phyloP scores from a whole-genome alignment of 2,329 filamentous ascomycete genomes.

The Didymella keratinophila region DNA sequence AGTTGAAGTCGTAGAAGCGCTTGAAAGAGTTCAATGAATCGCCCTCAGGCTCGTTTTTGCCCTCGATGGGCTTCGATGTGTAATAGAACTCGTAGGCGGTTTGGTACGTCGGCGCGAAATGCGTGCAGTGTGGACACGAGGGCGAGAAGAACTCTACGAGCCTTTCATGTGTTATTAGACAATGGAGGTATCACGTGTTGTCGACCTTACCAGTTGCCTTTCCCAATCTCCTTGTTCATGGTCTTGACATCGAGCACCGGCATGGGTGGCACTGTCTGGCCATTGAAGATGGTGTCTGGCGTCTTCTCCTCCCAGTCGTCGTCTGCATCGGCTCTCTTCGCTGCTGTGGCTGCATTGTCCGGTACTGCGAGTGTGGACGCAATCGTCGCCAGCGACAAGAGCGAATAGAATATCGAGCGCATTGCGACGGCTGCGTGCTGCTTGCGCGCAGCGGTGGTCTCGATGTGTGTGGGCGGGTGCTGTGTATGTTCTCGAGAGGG shows the following conservation, averaged over 20 bases:
- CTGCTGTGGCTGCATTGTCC: constrained; percentile 23
- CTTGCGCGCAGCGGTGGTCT: constrained; percentile 18
- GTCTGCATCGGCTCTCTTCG: constrained; percentile 25
- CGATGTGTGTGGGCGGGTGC: not conserved
- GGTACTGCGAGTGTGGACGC: constrained; percentile 37
- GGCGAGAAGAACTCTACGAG: constrained; percentile 62
- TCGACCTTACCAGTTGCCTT: constrained; percentile 70
- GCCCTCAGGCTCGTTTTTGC: constrained; percentile 57
- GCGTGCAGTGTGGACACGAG: constrained; percentile 73
- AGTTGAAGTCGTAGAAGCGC: constrained; percentile 87
- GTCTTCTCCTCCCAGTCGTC: constrained; percentile 41
- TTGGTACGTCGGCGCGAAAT: constrained; percentile 85
- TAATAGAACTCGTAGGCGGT: constrained; percentile 95
- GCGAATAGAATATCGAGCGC: constrained; percentile 47
- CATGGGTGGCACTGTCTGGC: constrained; percentile 70
- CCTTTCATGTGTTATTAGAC: constrained; percentile 27
- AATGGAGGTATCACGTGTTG: no score
- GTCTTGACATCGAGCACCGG: constrained; percentile 66
- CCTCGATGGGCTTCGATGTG: constrained; percentile 75
- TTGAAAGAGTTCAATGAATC: constrained; percentile 73
- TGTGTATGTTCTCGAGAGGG: not conserved
- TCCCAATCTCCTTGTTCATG: constrained; percentile 65
- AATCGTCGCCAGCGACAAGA: constrained; percentile 50
- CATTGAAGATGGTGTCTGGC: constrained; percentile 69
- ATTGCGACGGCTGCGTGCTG: constrained; percentile 36